phyloP scores from a whole-genome alignment of 2,329 filamentous ascomycete genomes.

The Zarea fungicola region DNA sequence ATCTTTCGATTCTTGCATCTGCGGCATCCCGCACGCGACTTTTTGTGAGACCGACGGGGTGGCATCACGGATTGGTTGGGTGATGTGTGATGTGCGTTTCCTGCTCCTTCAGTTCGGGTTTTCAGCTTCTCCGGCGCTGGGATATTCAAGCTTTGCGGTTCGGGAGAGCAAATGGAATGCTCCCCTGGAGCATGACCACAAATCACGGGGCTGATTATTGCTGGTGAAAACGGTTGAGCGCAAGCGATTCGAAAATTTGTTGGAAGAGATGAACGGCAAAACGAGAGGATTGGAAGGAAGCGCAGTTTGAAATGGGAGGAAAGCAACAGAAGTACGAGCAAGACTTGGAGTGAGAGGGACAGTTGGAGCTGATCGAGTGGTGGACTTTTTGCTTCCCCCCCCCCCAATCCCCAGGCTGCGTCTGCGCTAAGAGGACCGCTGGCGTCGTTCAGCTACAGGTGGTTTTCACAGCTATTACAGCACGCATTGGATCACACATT shows the following conservation, averaged over 20 bases:
- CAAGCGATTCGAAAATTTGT: neutral
- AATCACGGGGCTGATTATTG: neutral
- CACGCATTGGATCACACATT: too few relatives aligned
- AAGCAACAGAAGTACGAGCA: neutral
- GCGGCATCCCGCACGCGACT: constrained; percentile 61
- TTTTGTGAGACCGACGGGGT: constrained; percentile 63
- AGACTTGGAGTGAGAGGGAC: too few relatives aligned
- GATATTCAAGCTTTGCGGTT: neutral
- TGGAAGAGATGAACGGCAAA: neutral
- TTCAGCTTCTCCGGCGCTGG: neutral
- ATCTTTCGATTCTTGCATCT: constrained; percentile 65
- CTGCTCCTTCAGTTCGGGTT: neutral
- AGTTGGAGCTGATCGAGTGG: too few relatives aligned
- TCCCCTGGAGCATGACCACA: constrained; percentile 10
- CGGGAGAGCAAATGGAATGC: constrained; percentile 9
- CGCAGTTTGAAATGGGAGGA: neutral
- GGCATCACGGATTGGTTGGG: constrained; percentile 42
- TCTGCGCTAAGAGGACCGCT: too few relatives aligned
- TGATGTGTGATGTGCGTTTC: neutral
- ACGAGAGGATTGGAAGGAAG: neutral
- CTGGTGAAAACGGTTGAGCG: neutral
- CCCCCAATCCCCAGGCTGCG: too few relatives aligned
- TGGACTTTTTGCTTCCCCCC: too few relatives aligned
- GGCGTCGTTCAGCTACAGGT: too few relatives aligned
- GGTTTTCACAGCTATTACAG: too few relatives aligned